Base-by-base conservation (phyloP, 176 grass and related monocot genomes). In the Carex pumila region DNA sequence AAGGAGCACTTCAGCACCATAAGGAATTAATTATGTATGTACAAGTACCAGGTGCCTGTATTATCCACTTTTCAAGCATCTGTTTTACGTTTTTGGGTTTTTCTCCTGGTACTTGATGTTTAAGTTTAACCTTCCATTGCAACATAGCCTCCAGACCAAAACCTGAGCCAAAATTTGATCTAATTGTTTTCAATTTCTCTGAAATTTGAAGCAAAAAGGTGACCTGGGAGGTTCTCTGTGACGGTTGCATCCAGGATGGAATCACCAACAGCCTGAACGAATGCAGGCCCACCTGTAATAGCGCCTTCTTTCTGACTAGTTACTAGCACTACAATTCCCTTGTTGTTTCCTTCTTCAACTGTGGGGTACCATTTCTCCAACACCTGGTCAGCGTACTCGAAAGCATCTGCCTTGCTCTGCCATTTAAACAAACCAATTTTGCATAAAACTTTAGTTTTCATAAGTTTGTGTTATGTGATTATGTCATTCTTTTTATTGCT, bases 351-450 rank as follows among this genome's bases (percentile, higher is more conserved):
- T 62, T 89, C 87, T 89, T 99, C 91, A 9, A 99, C 47, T 81
- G 93, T 95, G 17, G 96, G 93, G 82, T 99, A 99, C 96, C 96
- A 99, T 88, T 95, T 99, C 93, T 99, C 96, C 66, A 99, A 85
- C 69, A 99, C 83, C 83, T 95, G 93, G 88, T 99, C 96, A 58
- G 96, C 96, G 70, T 99, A 99, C 86, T 99, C 96, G 49, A 99
- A 99, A 80, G 96, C 96, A 85, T 99, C 96, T 12, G 93, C 91
- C 41, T 99, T 99, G 91, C 96, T 99, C 96, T 99, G 93, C 82
- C 49, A 81, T 69, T 57, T 22, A 4, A 82, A 32, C 55, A 59
- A 56, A 72, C 61, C 12, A 84, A 49, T 8, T 25, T 43, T 41
- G 79, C 22, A 56, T 47, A 39, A 22, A 49, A 61, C 41, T 56